Base-by-base conservation (phyloP, 805 yeast genomes). In the Saccharomyces eubayanus region DNA sequence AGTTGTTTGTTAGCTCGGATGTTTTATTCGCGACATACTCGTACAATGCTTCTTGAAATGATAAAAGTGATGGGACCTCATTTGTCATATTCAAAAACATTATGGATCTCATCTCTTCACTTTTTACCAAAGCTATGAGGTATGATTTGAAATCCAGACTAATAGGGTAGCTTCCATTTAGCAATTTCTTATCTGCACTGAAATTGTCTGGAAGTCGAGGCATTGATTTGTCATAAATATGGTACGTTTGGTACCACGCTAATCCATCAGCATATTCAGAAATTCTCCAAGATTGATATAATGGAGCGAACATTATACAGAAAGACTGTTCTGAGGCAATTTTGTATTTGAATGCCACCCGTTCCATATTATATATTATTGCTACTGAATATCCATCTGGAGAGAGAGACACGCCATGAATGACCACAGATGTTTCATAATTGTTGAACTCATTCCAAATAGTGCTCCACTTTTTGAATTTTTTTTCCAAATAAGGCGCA, bases 211-310 rank as follows among this genome's bases (percentile, higher is more conserved):
- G 53, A 11, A 52, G 53, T 5, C 27, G 31, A 8, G 73, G 68
- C 27, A 63, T 50, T n/a, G 51, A 46, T 29, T 61, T 51, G 9
- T 58, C 57, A 50, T 67, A 65, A 1, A 67, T 63, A 14, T 62
- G 62, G 48, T 63, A 68, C 8, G 63, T 66, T 53, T 69, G 72
- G 45, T 66, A 70, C 70, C 70, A 66, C 10, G 69, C 70, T 28
- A 68, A 51, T 2, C 71, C 72, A 30, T 61, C 49, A 0, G 69
- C 63, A 11, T 47, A 48, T 28, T 55, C 55, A 1, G 65, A 58
- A 14, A 67, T 54, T 14, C 53, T 47, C 72, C 73, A 70, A 6
- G 50, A 45, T 2, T 60, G 61, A 48, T 56, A 53, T 29, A 70
- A 50, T 3, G 72, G 71, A 1, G 68, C 46, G 46, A 68, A 58